Conservation (phyloP, 495 filamentous ascomycete genomes). For the Penicillium pulvis region DNA sequence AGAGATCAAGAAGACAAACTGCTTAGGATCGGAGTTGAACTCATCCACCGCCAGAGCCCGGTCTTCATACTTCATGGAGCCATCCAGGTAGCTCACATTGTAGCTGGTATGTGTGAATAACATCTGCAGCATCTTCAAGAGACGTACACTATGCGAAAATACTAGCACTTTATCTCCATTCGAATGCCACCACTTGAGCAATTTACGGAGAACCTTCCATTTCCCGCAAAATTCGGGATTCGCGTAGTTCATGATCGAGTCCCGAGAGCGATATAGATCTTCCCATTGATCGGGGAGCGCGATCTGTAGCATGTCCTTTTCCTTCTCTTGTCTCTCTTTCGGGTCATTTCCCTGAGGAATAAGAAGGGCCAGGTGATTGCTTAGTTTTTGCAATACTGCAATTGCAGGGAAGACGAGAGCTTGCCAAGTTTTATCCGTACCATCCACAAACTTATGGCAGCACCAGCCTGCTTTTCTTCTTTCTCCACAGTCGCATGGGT, state of each 20-base stretch:
- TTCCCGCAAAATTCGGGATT: conserved; percentile 96
- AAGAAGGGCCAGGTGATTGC: conserved; percentile 89
- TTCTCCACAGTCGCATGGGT: conserved; percentile 70
- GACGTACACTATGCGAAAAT: conserved; percentile 85
- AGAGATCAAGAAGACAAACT: conserved; percentile 95
- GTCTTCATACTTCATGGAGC: conserved; percentile 83
- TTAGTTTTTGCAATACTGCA: conserved; percentile 76
- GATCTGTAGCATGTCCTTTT: conserved; percentile 73
- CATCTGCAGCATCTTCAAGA: conserved; percentile 82
- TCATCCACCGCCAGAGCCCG: conserved; percentile 77
- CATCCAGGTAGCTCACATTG: conserved; percentile 89
- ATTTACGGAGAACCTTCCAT: conserved; percentile 88
- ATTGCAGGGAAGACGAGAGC: conserved; percentile 85
- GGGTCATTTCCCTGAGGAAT: conserved; percentile 71
- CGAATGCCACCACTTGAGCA: conserved; percentile 85
- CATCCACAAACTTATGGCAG: conserved; percentile 62
- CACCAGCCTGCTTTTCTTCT: conserved; percentile 80
- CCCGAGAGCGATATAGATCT: conserved; percentile 70
- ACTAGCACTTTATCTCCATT: conserved; percentile 93
- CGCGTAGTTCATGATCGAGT: conserved; percentile 79
- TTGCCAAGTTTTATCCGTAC: conserved; percentile 66
- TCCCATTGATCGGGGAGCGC: conserved; percentile 78
- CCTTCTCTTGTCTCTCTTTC: conserved; percentile 77
- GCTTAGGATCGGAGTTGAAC: conserved; percentile 85
- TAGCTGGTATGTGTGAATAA: conserved; percentile 90